These are phyloP conservation scores for Mycena kentingensis DNA, from an alignment of 768 basidiomycete species.

Conservation along the genomic window DNA sequence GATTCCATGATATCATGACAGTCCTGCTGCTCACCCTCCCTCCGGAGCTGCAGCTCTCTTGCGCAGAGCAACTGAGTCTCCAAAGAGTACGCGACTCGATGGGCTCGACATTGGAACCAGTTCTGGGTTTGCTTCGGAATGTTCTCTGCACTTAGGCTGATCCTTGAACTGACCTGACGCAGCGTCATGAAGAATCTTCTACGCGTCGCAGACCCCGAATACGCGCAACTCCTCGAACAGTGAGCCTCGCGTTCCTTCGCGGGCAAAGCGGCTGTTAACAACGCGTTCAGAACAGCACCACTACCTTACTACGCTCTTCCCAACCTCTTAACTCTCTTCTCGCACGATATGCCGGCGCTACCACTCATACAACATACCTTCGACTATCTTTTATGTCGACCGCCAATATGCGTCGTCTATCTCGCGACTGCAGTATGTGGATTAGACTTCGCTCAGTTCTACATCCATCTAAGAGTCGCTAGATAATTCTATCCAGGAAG, in stretches of 20 bases:
- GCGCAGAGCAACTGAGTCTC: constrained; percentile 73
- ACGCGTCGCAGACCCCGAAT: constrained; percentile 66
- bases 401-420: constrained; percentile 81
- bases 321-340: constrained; percentile 87
- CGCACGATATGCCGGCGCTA: constrained; percentile 90
- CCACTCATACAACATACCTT: constrained; percentile 89
- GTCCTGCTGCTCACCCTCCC: constrained; percentile 80
- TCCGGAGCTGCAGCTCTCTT: constrained; percentile 52
- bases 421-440: constrained; percentile 75
- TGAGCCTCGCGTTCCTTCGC: constrained; percentile 32
- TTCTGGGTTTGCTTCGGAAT: constrained; percentile 78
- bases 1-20: constrained; percentile 90
- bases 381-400: constrained; percentile 83
- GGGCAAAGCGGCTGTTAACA: constrained; percentile 3
- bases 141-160: constrained; percentile 6
- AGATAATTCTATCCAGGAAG: constrained; percentile 79
- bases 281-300: constrained; percentile 57
- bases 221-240: constrained; percentile 70
- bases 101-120: constrained; percentile 80
- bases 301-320: constrained; percentile 90
- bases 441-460: neutral
- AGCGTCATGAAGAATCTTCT: constrained; percentile 79
- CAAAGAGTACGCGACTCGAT: constrained; percentile 86
- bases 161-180: neutral
- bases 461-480: constrained; percentile 3